Conservation (phyloP, 768 basidiomycete genomes). For the Crepidotus variabilis region DNA sequence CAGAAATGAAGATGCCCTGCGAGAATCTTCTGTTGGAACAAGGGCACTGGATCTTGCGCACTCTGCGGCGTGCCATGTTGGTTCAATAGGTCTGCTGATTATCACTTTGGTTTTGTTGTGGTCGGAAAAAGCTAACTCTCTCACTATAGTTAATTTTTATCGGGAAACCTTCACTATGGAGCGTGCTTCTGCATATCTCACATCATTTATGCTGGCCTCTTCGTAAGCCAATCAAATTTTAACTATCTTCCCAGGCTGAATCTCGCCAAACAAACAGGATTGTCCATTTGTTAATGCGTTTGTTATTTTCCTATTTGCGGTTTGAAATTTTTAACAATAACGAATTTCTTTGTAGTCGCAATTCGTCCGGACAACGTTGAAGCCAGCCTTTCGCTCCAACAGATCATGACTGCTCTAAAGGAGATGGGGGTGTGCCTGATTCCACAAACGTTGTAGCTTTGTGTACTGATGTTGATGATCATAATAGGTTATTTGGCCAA, state of each 20-base stretch:
- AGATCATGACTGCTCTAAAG: constrained; percentile 59
- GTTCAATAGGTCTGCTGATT: constrained; percentile 50
- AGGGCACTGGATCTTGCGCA: constrained; percentile 77
- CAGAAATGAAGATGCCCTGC: constrained; percentile 39
- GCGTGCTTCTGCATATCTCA: constrained; percentile 59
- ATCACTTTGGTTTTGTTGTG: neutral
- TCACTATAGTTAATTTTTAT: constrained; percentile 49
- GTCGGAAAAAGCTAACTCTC: neutral
- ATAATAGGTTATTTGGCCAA: constrained; percentile 64
- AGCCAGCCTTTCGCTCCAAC: constrained; percentile 60
- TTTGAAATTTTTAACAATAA: constrained; percentile 13
- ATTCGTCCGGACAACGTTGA: constrained; percentile 70
- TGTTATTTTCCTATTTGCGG: constrained; percentile 18
- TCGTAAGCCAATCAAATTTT: constrained; percentile 45
- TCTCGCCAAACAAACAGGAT: constrained; percentile 42
- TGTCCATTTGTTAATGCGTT: constrained; percentile 76
- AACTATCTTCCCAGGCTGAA: constrained; percentile 9
- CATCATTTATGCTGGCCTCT: constrained; percentile 66
- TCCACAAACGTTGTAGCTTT: constrained; percentile 1
- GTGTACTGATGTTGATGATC: constrained; percentile 9
- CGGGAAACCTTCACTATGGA: constrained; percentile 59
- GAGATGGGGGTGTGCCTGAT: constrained; percentile 56
- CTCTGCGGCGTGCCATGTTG: constrained; percentile 68
- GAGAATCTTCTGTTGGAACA: constrained; percentile 47
- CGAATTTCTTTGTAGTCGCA: constrained; percentile 44